phyloP scores from a whole-genome alignment of 2,329 filamentous ascomycete species.

The Apiospora hydei region DNA sequence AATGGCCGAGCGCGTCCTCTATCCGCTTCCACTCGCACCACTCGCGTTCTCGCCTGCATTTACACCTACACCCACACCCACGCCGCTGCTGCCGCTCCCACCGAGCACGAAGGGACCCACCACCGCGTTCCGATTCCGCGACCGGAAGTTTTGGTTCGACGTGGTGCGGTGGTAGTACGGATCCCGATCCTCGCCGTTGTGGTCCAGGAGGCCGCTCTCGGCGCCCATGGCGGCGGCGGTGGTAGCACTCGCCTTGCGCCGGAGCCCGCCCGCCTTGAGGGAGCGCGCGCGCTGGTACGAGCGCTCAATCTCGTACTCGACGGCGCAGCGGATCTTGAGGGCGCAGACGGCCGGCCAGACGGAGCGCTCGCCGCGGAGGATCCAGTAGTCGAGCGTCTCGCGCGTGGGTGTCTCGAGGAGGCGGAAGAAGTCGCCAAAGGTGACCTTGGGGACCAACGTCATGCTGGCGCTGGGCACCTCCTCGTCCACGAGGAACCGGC shows the following conservation, averaged over 20 bases:
- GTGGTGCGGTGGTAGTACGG: conserved; percentile 10
- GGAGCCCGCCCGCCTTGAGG: conserved; percentile 59
- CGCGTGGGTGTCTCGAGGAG: conserved; percentile 84
- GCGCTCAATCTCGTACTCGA: conserved; percentile 87
- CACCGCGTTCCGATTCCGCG: not conserved
- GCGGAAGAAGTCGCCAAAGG: conserved; percentile 74
- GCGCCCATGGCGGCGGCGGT: conserved; percentile 18
- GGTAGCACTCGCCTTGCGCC: conserved; percentile 50
- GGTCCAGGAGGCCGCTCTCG: conserved; percentile 4
- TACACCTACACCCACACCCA: not conserved
- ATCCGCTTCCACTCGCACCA: conserved; percentile 16
- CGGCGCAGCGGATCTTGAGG: conserved; percentile 79
- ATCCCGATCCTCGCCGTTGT: conserved; percentile 15
- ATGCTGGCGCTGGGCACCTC: conserved; percentile 79
- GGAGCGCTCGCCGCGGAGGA: conserved; percentile 80
- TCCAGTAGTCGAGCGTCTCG: conserved; percentile 83
- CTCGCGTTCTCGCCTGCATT: not conserved
- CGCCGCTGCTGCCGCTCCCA: not conserved
- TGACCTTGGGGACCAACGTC: conserved; percentile 83
- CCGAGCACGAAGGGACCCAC: not conserved
- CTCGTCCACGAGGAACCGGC: conserved; percentile 83
- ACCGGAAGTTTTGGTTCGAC: conserved; percentile 2
- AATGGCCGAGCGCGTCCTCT: not conserved
- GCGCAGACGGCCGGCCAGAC: conserved; percentile 91
- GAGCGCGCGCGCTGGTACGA: conserved; percentile 83